Conservation (phyloP, 805 yeast species). For the Komagataella populi region DNA sequence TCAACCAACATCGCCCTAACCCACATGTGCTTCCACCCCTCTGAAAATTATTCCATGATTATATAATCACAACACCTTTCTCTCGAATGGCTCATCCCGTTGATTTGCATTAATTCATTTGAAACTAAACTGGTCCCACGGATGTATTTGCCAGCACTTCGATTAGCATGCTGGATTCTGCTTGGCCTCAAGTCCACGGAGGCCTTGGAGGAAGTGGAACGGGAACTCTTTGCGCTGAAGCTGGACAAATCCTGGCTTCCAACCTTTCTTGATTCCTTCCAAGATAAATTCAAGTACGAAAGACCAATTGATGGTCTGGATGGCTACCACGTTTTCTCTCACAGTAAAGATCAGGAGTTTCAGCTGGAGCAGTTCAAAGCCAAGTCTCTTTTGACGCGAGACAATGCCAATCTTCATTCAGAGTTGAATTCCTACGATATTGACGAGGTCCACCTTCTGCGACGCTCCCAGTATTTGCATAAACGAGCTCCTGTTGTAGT, state of each 20-base stretch:
- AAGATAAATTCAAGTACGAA: slow-evolving; percentile 27
- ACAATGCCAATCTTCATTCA: slow-evolving; percentile 11
- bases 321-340: slow-evolving; percentile 55
- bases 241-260: background rate
- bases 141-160: background rate
- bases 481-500: slow-evolving; percentile 45
- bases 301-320: slow-evolving; percentile 49
- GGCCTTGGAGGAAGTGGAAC: background rate
- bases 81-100: background rate
- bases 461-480: slow-evolving; percentile 30
- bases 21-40: too few species aligned
- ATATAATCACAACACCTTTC: background rate
- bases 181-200: background rate
- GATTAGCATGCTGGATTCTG: background rate
- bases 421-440: slow-evolving; percentile 20
- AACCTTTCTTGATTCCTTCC: background rate
- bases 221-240: background rate
- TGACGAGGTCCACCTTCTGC: slow-evolving; percentile 38
- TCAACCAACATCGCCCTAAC: too few species aligned
- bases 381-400: slow-evolving; percentile 15
- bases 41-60: background rate
- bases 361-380: background rate
- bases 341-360: slow-evolving; percentile 16
- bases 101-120: background rate
- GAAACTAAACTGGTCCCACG: background rate